Evolutionary conservation across 2,329 filamentous ascomycete genomes (phyloP).

Genomic region (Nigrospora sphaerica): DNA sequence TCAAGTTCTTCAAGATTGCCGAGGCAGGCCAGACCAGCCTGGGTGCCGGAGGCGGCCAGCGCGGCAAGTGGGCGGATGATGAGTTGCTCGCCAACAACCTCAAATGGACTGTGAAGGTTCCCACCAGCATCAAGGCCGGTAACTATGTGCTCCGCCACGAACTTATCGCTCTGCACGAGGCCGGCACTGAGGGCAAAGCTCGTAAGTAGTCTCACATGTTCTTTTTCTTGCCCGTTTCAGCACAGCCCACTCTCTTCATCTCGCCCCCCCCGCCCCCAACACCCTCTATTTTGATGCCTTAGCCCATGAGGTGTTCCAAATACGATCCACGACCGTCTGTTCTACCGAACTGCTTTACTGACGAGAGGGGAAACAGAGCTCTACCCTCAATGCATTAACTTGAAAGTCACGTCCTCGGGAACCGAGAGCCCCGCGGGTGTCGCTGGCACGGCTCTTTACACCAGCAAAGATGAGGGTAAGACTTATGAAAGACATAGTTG

Average conservation of each 20-base stretch:
- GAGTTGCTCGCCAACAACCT: constrained; percentile 36
- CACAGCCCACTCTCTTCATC: constrained; percentile 23
- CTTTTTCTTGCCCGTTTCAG: too few relatives aligned
- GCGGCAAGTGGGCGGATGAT: constrained; percentile 19
- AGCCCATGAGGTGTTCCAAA: too few relatives aligned
- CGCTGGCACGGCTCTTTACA: constrained; percentile 20
- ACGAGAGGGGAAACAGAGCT: constrained; percentile 16
- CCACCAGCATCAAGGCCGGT: constrained; percentile 30
- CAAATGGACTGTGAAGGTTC: constrained; percentile 37
- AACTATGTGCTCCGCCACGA: constrained; percentile 44
- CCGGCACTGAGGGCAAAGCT: constrained; percentile 29
- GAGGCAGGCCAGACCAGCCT: constrained; percentile 29
- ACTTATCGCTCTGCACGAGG: constrained; percentile 40
- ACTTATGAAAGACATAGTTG: too few relatives aligned
- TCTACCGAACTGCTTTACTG: too few relatives aligned
- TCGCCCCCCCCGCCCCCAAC: constrained; percentile 46
- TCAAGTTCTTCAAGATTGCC: constrained; percentile 41
- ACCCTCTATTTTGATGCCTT: constrained; percentile 48
- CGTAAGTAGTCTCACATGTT: constrained; percentile 6
- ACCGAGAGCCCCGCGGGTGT: constrained; percentile 25
- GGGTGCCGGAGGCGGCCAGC: constrained; percentile 20
- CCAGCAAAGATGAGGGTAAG: constrained; percentile 14
- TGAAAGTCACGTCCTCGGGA: constrained; percentile 30
- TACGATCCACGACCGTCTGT: too few relatives aligned
- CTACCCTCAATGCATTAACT: constrained; percentile 39